Percentiles rank a stretch among this genome's conserved stretches.
phyloP scores from a whole-genome alignment of 352 stramenopile species.

The Phytopythium montanum region DNA sequence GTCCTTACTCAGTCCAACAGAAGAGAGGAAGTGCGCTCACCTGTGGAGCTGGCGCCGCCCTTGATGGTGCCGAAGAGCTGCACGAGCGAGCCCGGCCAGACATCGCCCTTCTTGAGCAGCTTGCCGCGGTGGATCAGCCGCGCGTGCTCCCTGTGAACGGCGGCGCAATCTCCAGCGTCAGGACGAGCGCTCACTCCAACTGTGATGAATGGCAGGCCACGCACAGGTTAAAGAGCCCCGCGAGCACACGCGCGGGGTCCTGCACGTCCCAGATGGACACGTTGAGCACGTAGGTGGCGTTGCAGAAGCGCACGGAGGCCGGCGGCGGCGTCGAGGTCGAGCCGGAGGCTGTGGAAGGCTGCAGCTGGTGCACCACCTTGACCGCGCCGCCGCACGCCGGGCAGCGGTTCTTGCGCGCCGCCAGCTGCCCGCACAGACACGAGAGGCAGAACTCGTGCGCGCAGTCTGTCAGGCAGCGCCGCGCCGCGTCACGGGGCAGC shows the following conservation, averaged over 20 bases:
- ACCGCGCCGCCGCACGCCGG: conserved; percentile 53
- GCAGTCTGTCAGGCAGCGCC: conserved; percentile 72
- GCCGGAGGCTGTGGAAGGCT: neutral
- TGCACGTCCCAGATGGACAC: conserved; percentile 79
- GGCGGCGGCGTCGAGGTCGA: conserved; percentile 22
- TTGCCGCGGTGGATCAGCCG: conserved; percentile 77
- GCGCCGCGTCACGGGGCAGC: conserved; percentile 26
- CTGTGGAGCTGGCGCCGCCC: conserved; percentile 5
- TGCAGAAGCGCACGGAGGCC: conserved; percentile 76
- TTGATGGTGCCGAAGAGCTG: conserved; percentile 80
- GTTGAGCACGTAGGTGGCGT: conserved; percentile 71
- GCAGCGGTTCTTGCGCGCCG: conserved; percentile 59
- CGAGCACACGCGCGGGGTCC: conserved; percentile 57
- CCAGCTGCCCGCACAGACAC: conserved; percentile 57
- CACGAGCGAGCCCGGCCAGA: conserved; percentile 76
- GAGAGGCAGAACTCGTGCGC: conserved; percentile 77
- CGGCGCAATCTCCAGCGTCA: neutral
- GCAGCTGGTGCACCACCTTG: conserved; percentile 59
- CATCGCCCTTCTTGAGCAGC: conserved; percentile 76
- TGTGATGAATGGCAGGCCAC: conserved; percentile 3
- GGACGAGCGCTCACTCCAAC: neutral
- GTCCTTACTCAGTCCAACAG: too few species aligned
- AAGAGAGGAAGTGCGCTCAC: too few species aligned
- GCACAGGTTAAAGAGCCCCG: conserved; percentile 71
- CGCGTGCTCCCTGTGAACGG: conserved; percentile 49